Conservation (phyloP, 2,329 filamentous ascomycete genomes). For the Tolypocladium nubicola region DNA sequence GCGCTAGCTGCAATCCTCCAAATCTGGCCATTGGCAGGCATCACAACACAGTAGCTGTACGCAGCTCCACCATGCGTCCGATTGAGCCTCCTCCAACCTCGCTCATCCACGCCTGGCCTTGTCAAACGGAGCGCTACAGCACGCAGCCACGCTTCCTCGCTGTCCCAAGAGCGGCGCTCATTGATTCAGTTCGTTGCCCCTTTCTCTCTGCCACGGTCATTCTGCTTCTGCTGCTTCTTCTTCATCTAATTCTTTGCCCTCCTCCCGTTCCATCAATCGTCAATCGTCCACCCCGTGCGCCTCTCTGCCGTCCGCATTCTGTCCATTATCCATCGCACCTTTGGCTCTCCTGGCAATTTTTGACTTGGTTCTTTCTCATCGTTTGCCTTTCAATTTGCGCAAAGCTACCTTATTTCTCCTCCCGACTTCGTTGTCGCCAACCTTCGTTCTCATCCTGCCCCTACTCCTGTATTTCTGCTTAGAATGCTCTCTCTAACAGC, state of each 20-base stretch:
- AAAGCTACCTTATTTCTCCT: neutral
- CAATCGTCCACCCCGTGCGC: conserved; percentile 2
- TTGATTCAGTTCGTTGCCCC: conserved; percentile 23
- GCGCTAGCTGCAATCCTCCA: neutral
- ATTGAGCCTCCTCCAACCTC: conserved; percentile 7
- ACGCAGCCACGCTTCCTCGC: conserved; percentile 11
- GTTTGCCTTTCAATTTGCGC: conserved; percentile 5
- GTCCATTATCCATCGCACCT: neutral
- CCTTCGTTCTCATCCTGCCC: neutral
- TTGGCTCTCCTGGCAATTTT: conserved; percentile 6
- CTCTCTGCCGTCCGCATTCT: neutral
- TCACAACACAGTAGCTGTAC: neutral
- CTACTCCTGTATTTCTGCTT: conserved; percentile 17
- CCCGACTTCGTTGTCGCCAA: neutral
- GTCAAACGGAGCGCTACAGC: conserved; percentile 1
- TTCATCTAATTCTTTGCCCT: conserved; percentile 1
- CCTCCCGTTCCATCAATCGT: conserved; percentile 3
- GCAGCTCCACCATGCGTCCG: conserved; percentile 1
- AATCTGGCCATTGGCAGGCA: neutral
- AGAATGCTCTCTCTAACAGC: conserved; percentile 46
- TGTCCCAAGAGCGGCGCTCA: conserved; percentile 14
- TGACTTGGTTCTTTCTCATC: neutral
- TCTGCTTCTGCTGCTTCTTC: conserved; percentile 6
- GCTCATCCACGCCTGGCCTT: neutral
- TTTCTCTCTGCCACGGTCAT: conserved; percentile 6